Evolutionary conservation across 2,329 filamentous ascomycete genomes (phyloP).

Genomic region (Diplodia mutila): DNA sequence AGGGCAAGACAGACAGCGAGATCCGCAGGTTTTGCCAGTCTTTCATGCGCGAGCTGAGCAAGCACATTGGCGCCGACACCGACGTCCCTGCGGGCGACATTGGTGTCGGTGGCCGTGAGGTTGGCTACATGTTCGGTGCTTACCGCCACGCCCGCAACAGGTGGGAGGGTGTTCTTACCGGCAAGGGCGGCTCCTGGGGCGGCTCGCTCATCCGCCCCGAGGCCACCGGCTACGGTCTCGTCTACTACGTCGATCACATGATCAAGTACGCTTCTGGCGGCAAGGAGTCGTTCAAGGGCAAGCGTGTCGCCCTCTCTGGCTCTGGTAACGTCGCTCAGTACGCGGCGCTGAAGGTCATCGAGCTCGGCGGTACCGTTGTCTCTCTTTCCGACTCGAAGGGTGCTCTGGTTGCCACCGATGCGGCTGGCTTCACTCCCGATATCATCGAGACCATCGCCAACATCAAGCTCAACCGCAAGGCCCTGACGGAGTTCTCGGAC

Average conservation of each 20-base stretch:
- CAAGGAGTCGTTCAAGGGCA: constrained; percentile 83
- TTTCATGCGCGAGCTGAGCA: constrained; percentile 95
- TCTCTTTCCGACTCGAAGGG: constrained; percentile 95
- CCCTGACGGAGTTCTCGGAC: constrained; percentile 73
- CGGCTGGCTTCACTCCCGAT: constrained; percentile 74
- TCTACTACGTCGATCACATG: constrained; percentile 98
- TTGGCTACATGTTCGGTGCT: constrained; percentile 92
- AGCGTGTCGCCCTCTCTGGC: constrained; percentile 93
- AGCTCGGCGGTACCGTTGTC: constrained; percentile 90
- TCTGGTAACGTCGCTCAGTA: constrained; percentile 98
- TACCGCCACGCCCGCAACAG: constrained; percentile 87
- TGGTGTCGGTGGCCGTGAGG: constrained; percentile 87
- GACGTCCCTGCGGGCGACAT: constrained; percentile 98
- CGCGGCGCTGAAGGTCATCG: constrained; percentile 92
- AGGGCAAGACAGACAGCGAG: constrained; percentile 96
- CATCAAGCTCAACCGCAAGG: constrained; percentile 85
- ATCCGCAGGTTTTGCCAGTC: constrained; percentile 95
- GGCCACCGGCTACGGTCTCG: constrained; percentile 93
- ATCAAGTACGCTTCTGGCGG: constrained; percentile 79
- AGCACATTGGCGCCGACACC: constrained; percentile 94
- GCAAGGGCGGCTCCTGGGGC: constrained; percentile 93
- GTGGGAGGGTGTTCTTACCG: constrained; percentile 95
- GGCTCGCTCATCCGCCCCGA: constrained; percentile 93
- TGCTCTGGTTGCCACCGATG: constrained; percentile 72
- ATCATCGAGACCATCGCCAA: constrained; percentile 78